Evolutionary conservation across 2,329 filamentous ascomycete genomes (phyloP).

Genomic region (Sodiomyces alkalinus): DNA sequence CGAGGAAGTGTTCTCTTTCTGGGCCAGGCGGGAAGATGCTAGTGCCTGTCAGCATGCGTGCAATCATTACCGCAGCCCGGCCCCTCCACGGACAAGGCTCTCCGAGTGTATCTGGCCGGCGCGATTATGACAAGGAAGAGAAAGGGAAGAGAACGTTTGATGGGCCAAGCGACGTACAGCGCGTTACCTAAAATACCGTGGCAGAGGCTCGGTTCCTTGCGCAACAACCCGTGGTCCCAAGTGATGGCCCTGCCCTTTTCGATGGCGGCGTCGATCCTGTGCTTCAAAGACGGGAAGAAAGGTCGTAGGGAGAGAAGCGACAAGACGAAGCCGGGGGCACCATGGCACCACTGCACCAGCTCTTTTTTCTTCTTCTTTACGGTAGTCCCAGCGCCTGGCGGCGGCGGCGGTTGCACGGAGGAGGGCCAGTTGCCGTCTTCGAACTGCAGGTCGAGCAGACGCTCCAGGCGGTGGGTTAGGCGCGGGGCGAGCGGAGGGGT

Average conservation of each 20-base stretch:
- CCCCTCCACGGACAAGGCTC: no score
- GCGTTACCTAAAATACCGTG: slow-evolving; percentile 52
- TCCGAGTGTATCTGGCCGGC: no score
- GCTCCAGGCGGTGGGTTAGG: slow-evolving; percentile 35
- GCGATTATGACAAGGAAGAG: not conserved
- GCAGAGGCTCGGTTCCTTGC: slow-evolving; percentile 49
- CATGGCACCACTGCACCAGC: slow-evolving; percentile 53
- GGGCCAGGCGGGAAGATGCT: slow-evolving; percentile 14
- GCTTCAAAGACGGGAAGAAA: slow-evolving; percentile 37
- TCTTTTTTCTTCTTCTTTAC: slow-evolving; percentile 5
- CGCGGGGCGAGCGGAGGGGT: slow-evolving; percentile 36
- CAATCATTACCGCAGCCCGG: no score
- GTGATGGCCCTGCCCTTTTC: slow-evolving; percentile 34
- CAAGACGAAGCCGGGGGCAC: slow-evolving; percentile 45
- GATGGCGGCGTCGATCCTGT: slow-evolving; percentile 37
- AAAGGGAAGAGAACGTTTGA: no score
- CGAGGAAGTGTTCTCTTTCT: slow-evolving; percentile 37
- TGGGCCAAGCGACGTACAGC: slow-evolving; percentile 30
- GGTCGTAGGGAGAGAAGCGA: slow-evolving; percentile 40
- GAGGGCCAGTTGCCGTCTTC: slow-evolving; percentile 49
- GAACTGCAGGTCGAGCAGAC: slow-evolving; percentile 43
- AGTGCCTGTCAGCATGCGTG: slow-evolving; percentile 1
- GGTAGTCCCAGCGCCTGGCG: slow-evolving; percentile 17
- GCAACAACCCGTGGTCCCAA: slow-evolving; percentile 42
- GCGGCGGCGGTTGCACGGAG: slow-evolving; percentile 24